A percentile compares a stretch with the other conserved stretches of the same genome.
Conservation (phyloP, 495 filamentous ascomycete genomes). For the Hyaloscypha bicolor region DNA sequence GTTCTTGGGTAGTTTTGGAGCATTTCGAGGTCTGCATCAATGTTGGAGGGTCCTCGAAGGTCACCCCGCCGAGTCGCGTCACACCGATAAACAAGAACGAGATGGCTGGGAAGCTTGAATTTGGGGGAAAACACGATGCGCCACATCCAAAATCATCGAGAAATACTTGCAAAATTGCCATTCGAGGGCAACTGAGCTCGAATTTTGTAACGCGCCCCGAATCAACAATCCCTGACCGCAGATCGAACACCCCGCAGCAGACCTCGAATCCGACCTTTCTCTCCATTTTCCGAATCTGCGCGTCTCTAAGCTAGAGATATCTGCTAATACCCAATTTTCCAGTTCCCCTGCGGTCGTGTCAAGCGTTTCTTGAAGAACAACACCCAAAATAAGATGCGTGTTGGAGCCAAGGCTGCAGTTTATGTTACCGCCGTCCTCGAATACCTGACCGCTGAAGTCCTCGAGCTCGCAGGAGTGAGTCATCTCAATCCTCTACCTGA, state of each 20-base stretch:
- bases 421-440: constrained; percentile 98
- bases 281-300: not conserved
- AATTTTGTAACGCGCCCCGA: constrained; percentile 26
- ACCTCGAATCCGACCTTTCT: constrained; percentile 11
- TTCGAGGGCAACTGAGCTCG: constrained; percentile 2
- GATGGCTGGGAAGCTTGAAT: not conserved
- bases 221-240: constrained; percentile 19
- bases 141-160: not conserved
- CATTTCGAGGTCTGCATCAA: constrained; percentile 6
- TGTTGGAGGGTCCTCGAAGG: not conserved
- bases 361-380: constrained; percentile 99
- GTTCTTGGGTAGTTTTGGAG: constrained; percentile 1
- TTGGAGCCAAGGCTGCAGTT: constrained; percentile 97
- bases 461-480: constrained; percentile 87
- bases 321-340: constrained; percentile 39
- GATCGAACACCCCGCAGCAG: not conserved
- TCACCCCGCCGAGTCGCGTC: constrained; percentile 35
- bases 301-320: not conserved
- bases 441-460: constrained; percentile 97
- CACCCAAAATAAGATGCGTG: constrained; percentile 99
- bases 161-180: not conserved
- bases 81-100: constrained; percentile 15
- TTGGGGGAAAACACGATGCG: constrained; percentile 10
- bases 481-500: constrained; percentile 27
- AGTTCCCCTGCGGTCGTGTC: constrained; percentile 99